Conservation (phyloP, 2,329 filamentous ascomycete genomes). For the Fusarium penzigii region DNA sequence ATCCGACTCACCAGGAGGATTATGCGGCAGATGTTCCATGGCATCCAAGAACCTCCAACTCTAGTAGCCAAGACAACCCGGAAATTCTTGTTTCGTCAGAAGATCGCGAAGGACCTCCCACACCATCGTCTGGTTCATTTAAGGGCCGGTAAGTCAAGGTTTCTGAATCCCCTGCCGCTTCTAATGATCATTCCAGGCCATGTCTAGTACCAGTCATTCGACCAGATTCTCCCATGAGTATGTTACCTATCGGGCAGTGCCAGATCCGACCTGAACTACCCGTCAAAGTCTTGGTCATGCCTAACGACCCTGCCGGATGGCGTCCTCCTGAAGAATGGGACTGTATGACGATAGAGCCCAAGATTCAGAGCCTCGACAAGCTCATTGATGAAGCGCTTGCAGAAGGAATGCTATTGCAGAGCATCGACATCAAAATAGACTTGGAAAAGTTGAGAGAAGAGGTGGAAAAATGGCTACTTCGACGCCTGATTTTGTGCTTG, state of each 20-base stretch:
- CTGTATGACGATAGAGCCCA: conserved; percentile 20
- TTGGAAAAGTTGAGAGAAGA: conserved; percentile 13
- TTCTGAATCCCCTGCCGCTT: neutral
- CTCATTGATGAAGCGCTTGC: conserved; percentile 2
- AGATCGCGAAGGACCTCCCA: neutral
- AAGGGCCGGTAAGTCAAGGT: conserved; percentile 3
- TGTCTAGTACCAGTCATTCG: conserved; percentile 12
- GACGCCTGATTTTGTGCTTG: conserved; percentile 45
- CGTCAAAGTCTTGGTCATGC: conserved; percentile 28
- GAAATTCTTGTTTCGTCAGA: neutral
- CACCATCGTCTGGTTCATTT: neutral
- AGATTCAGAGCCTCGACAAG: neutral
- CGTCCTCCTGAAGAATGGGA: conserved; percentile 47
- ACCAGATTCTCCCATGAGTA: conserved; percentile 16
- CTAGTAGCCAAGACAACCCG: conserved; percentile 6
- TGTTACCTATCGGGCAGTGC: conserved; percentile 6
- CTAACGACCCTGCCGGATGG: conserved; percentile 45
- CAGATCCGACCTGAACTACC: conserved; percentile 10
- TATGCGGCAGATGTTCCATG: conserved; percentile 15
- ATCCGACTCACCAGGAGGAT: conserved; percentile 14
- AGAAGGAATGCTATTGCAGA: neutral
- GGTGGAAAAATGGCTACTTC: conserved; percentile 23
- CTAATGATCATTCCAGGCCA: conserved; percentile 13
- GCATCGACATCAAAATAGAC: neutral
- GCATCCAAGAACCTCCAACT: conserved; percentile 2